phyloP scores from a whole-genome alignment of 306 rosid genomes.

The Echinosophora koreensis region DNA sequence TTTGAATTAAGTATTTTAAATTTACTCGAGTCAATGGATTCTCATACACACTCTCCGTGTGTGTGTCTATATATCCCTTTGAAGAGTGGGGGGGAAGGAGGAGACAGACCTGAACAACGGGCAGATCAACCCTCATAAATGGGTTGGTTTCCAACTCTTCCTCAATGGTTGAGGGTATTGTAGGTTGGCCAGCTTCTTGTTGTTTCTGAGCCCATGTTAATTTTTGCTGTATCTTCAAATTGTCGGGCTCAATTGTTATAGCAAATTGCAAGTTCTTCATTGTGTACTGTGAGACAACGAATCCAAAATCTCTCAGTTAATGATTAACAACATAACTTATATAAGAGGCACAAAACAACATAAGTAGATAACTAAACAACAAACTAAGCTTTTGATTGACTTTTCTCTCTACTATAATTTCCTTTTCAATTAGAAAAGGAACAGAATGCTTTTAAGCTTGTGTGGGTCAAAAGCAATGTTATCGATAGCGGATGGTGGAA shows the following conservation, averaged over 20 bases:
- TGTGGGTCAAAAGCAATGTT: no score
- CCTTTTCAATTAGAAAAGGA: neutral
- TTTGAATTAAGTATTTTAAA: no score
- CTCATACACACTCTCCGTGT: no score
- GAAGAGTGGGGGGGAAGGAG: neutral
- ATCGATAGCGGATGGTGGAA: no score
- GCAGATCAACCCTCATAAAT: constrained; percentile 76
- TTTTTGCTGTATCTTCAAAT: constrained; percentile 53
- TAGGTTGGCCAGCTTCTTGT: constrained; percentile 66
- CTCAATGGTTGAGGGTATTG: constrained; percentile 77
- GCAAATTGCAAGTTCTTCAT: constrained; percentile 43
- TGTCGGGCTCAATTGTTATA: constrained; percentile 39
- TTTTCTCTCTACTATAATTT: neutral
- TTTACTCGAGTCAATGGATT: no score
- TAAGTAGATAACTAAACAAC: neutral
- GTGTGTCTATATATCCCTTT: neutral
- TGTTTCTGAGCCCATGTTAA: constrained; percentile 72
- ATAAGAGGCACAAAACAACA: neutral
- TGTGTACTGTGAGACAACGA: constrained; percentile 19
- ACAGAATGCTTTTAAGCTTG: neutral
- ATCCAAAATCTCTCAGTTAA: neutral
- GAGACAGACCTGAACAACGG: constrained; percentile 67
- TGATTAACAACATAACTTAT: neutral
- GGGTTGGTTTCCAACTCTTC: constrained; percentile 83
- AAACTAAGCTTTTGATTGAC: neutral